Percentiles rank a stretch among this genome's conserved stretches.
Evolutionary conservation across 2,329 filamentous ascomycete genomes (phyloP).

Genomic region (Penicillium paneum): DNA sequence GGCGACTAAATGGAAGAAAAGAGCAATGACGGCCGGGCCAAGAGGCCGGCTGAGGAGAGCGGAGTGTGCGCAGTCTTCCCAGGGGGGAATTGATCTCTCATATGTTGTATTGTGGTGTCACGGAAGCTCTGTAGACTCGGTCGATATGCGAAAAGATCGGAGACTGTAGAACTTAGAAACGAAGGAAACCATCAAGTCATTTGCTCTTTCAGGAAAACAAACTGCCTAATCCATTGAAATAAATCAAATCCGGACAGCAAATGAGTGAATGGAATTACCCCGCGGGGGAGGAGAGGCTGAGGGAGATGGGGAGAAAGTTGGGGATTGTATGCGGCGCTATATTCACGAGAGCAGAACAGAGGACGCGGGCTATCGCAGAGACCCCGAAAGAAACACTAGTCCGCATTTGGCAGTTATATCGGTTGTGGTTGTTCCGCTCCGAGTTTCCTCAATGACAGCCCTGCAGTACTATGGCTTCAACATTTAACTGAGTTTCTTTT

Average conservation of each 20-base stretch:
- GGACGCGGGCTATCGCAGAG: slow-evolving; percentile 40
- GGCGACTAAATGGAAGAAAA: slow-evolving; percentile 18
- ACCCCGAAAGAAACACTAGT: slow-evolving; percentile 39
- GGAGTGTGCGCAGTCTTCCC: slow-evolving; percentile 27
- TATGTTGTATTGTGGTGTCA: slow-evolving; percentile 27
- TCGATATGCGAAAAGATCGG: slow-evolving; percentile 27
- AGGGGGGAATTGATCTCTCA: slow-evolving; percentile 24
- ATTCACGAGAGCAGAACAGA: slow-evolving; percentile 27
- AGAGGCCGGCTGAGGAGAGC: slow-evolving; percentile 34
- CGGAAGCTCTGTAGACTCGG: slow-evolving; percentile 23
- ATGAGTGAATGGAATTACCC: slow-evolving; percentile 16
- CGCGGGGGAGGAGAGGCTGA: slow-evolving; percentile 16
- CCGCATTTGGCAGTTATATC: slow-evolving; percentile 27
- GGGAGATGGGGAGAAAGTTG: slow-evolving; percentile 19
- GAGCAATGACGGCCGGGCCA: slow-evolving; percentile 37
- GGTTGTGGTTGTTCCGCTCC: slow-evolving; percentile 31
- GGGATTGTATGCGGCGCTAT: slow-evolving; percentile 31
- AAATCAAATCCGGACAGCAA: slow-evolving; percentile 14
- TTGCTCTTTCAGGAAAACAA: slow-evolving; percentile 18
- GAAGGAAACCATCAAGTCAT: slow-evolving; percentile 33
- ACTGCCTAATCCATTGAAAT: slow-evolving; percentile 11
- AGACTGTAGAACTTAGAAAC: slow-evolving; percentile 18
- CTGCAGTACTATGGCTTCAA: background rate
- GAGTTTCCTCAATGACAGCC: slow-evolving; percentile 3
- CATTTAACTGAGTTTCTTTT: background rate